Base-by-base conservation (phyloP, 257 asterid genomes). In the Plantago elongata region DNA sequence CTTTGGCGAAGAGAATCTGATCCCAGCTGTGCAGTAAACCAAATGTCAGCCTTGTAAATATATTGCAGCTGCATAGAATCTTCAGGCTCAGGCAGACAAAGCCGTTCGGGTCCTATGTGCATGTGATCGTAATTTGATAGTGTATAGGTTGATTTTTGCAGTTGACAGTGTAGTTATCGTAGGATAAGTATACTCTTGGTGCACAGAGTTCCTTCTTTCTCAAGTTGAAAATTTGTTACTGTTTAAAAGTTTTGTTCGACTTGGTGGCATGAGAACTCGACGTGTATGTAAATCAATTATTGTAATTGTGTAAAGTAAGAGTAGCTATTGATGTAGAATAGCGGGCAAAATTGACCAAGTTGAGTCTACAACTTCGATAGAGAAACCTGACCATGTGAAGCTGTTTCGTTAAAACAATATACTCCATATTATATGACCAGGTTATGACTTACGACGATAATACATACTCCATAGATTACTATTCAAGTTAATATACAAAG, bases 81-180 rank as follows among this genome's bases (percentile, higher is more conserved):
- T 57, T 67, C 55, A 43, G 48, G 62, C 64, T 67, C 55, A 43
- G 48, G 62, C 64, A 48, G 48, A 54, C 63, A 37, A 18, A 45
- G 44, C 56, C 42, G 64, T n/a, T 63, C 50, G n/a, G 60, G n/a
- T 65, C 50, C 55, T 63, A 62, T 69, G 72, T 52, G 55, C 75
- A 63, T 76, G 78, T 73, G 73, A 58, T 34, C 40, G 8, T 64
- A 66, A 77, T 47, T 50, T 70, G 52, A 63, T 72, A 67, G 78
- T 88, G 79, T 72, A 81, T 71, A 84, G 79, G 73, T 60, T 56
- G 50, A 37, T 73, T 45, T 76, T 75, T 80, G 80, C 78, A 75
- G 84, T 69, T 67, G 62, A 63, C 62, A 59, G 16, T 77, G 65
- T 71, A 68, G 68, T 60, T 48, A 46, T 51, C 0, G 43, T 60